phyloP scores from a whole-genome alignment of 345 rosid species.

The Camelina neglecta region DNA sequence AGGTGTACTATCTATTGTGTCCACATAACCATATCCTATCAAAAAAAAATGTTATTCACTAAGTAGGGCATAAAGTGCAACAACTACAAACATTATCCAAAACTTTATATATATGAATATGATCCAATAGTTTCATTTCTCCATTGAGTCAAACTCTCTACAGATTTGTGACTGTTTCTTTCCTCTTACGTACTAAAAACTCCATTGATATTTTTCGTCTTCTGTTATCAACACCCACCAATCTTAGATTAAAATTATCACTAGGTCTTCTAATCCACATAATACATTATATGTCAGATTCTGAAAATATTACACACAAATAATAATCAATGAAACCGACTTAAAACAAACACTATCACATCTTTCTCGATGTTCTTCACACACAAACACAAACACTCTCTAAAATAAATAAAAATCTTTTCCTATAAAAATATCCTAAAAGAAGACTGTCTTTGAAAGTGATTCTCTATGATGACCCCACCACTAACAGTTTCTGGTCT shows the following conservation, averaged over 20 bases:
- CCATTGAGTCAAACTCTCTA: constrained; percentile 7
- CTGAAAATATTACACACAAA: constrained; percentile 30
- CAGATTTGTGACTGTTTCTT: neutral
- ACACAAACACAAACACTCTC: constrained; percentile 39
- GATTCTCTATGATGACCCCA: constrained; percentile 40
- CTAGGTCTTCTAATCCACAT: constrained; percentile 17
- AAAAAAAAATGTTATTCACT: constrained; percentile 25
- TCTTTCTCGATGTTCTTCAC: constrained; percentile 25
- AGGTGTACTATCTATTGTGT: constrained; percentile 38
- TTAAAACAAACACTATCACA: constrained; percentile 36
- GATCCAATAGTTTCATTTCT: neutral
- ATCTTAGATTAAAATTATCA: neutral
- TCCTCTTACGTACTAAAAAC: neutral
- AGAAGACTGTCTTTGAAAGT: constrained; percentile 40
- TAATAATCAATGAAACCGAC: constrained; percentile 28
- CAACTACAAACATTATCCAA: constrained; percentile 44
- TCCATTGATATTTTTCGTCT: neutral
- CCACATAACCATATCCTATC: constrained; percentile 40
- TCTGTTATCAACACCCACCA: constrained; percentile 7
- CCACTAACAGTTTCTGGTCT: constrained; percentile 33
- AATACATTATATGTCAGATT: constrained; percentile 35
- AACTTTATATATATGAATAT: constrained; percentile 14
- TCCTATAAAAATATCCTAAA: constrained; percentile 34
- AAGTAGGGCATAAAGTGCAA: constrained; percentile 45
- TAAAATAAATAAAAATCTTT: constrained; percentile 14